Percentiles rank a stretch among this genome's conserved stretches.
Conservation (phyloP, 2,329 filamentous ascomycete genomes). For the Chaetomiaceae sp. region DNA sequence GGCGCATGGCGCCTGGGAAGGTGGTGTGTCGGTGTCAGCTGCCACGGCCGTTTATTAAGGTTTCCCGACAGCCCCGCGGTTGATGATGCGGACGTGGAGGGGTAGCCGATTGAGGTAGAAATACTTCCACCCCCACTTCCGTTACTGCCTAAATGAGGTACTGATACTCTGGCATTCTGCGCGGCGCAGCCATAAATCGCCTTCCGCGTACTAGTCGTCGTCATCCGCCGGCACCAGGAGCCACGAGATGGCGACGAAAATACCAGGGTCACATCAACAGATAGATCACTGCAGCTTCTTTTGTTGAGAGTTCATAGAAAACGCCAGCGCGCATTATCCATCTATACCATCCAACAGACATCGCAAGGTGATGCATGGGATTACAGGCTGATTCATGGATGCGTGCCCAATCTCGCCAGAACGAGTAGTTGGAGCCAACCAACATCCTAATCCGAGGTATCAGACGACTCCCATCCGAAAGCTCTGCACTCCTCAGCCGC, state of each 20-base stretch:
- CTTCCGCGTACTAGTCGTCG: constrained; percentile 18
- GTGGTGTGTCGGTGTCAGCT: constrained; percentile 8
- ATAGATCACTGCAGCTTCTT: too few relatives aligned
- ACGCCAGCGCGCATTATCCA: too few relatives aligned
- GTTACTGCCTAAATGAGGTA: neutral
- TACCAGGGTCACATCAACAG: too few relatives aligned
- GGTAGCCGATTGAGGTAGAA: constrained; percentile 2
- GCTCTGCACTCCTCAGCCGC: too few relatives aligned
- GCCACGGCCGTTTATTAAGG: neutral
- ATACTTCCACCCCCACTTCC: neutral
- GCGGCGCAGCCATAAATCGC: constrained; percentile 10
- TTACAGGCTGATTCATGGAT: too few relatives aligned
- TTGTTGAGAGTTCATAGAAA: too few relatives aligned
- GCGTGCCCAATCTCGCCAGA: too few relatives aligned
- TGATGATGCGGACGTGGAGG: constrained; percentile 12
- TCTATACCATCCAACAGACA: too few relatives aligned
- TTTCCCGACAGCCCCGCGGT: constrained; percentile 8
- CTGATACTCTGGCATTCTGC: neutral
- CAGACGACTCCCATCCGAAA: neutral
- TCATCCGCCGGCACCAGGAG: constrained; percentile 13
- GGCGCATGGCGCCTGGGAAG: neutral
- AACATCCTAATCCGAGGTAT: too few relatives aligned
- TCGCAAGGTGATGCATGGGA: too few relatives aligned
- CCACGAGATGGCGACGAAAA: too few relatives aligned
- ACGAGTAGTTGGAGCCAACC: too few relatives aligned